phyloP scores from a whole-genome alignment of 1,139 yeast genomes.

The Kodamaea arcana region DNA sequence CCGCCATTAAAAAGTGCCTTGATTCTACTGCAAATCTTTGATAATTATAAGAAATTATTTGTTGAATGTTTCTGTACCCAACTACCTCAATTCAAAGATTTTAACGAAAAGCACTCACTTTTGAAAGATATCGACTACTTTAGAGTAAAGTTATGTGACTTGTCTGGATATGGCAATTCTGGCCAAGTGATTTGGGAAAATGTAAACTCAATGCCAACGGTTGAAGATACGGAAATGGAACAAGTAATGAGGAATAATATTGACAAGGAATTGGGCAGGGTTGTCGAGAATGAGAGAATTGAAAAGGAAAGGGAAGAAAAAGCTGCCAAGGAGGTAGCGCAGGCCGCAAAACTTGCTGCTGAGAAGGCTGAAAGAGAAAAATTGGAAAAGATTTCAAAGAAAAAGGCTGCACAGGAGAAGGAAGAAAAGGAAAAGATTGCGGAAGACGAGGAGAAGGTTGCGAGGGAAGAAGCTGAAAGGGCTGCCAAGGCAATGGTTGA shows the following conservation, averaged over 20 bases:
- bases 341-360: neutral
- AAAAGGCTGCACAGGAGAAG: neutral
- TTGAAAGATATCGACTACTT: slow-evolving; percentile 65
- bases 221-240: slow-evolving; percentile 48
- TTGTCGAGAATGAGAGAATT: slow-evolving; percentile 5
- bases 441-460: neutral
- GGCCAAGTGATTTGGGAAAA: slow-evolving; percentile 67
- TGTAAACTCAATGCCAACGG: slow-evolving; percentile 52
- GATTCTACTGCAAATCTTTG: slow-evolving; percentile 55
- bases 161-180: slow-evolving; percentile 62
- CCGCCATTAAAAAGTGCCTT: slow-evolving; percentile 48
- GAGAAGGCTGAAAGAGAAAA: no score
- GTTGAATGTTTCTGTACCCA: slow-evolving; percentile 52
- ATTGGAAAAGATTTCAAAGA: no score
- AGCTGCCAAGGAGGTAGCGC: neutral
- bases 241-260: slow-evolving; percentile 41
- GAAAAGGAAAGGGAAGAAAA: slow-evolving; percentile 9
- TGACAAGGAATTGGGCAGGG: slow-evolving; percentile 16
- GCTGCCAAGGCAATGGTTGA: slow-evolving; percentile 8
- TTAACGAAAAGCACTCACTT: slow-evolving; percentile 50
- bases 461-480: slow-evolving; percentile 8
- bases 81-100: slow-evolving; percentile 49
- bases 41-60: slow-evolving; percentile 54
- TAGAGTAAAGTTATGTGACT: slow-evolving; percentile 52
- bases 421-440: neutral